phyloP scores from a whole-genome alignment of 129 eudicot species.

The Sambucus nigra region DNA sequence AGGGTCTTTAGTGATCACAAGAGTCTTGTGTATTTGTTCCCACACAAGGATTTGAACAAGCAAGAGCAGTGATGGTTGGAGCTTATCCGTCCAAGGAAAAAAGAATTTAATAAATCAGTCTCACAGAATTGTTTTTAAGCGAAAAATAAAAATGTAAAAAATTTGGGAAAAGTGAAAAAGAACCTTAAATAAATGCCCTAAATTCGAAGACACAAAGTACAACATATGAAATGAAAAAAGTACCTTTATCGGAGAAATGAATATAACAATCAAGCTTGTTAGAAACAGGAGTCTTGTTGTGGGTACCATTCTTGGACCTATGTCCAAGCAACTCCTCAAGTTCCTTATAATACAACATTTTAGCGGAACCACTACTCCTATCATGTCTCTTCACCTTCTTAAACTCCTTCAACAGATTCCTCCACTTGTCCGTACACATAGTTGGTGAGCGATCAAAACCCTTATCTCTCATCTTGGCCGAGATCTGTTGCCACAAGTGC shows the following conservation, averaged over 20 bases:
- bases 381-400: constrained; percentile 35
- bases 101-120: too few species aligned
- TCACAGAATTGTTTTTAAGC: too few species aligned
- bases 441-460: constrained; percentile 44
- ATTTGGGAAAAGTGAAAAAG: too few species aligned
- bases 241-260: constrained; percentile 44
- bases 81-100: too few species aligned
- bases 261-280: constrained; percentile 30
- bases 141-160: too few species aligned
- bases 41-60: too few species aligned
- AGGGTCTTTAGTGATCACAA: too few species aligned
- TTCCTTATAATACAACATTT: constrained; percentile 41
- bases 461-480: constrained; percentile 36
- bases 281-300: constrained; percentile 19
- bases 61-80: too few species aligned
- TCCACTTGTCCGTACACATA: constrained; percentile 51
- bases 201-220: neutral
- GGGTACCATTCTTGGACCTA: constrained; percentile 26
- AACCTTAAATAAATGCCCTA: neutral
- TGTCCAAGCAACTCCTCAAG: constrained; percentile 41
- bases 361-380: constrained; percentile 16
- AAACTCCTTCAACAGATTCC: constrained; percentile 39
- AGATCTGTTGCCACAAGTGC: constrained; percentile 49
- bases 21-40: too few species aligned
- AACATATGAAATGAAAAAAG: neutral